These are phyloP conservation scores for Brassica balearica DNA, from an alignment of 441 rosid genomes.

Conservation along the genomic window DNA sequence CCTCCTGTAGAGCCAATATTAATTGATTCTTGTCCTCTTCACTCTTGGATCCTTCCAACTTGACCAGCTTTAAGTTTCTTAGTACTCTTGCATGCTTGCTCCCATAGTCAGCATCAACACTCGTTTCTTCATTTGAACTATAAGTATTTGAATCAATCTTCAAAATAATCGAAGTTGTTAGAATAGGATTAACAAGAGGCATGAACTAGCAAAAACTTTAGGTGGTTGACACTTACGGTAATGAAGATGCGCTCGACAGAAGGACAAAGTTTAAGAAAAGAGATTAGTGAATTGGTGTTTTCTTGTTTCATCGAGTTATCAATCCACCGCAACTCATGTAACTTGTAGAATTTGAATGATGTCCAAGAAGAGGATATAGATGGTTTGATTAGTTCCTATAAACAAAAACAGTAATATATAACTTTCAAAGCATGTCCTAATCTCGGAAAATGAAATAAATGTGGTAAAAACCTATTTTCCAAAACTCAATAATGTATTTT, in stretches of 20 bases:
- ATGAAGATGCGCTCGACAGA: constrained; percentile 59
- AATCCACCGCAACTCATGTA: constrained; percentile 69
- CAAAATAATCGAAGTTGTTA: constrained; percentile 26
- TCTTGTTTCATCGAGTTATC: constrained; percentile 50
- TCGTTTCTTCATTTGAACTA: constrained; percentile 27
- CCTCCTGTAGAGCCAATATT: constrained; percentile 42
- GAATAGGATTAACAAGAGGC: background rate
- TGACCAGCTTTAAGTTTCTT: constrained; percentile 48
- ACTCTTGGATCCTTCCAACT: constrained; percentile 53
- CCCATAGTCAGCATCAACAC: constrained; percentile 30
- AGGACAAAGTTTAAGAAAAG: constrained; percentile 66
- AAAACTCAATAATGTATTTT: no score
- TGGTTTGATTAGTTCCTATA: constrained; percentile 60
- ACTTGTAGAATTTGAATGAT: constrained; percentile 60
- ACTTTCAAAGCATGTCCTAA: background rate
- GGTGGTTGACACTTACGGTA: constrained; percentile 51
- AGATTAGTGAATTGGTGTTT: constrained; percentile 46
- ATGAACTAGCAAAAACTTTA: background rate
- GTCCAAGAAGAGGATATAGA: constrained; percentile 49
- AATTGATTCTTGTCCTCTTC: constrained; percentile 44
- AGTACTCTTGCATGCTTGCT: constrained; percentile 41
- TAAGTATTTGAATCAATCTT: constrained; percentile 59
- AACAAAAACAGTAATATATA: constrained; percentile 13
- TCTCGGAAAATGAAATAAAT: background rate
- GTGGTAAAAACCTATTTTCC: background rate